These are phyloP conservation scores for Lenzites betulinus DNA, from an alignment of 768 basidiomycete species.

Conservation along the genomic window DNA sequence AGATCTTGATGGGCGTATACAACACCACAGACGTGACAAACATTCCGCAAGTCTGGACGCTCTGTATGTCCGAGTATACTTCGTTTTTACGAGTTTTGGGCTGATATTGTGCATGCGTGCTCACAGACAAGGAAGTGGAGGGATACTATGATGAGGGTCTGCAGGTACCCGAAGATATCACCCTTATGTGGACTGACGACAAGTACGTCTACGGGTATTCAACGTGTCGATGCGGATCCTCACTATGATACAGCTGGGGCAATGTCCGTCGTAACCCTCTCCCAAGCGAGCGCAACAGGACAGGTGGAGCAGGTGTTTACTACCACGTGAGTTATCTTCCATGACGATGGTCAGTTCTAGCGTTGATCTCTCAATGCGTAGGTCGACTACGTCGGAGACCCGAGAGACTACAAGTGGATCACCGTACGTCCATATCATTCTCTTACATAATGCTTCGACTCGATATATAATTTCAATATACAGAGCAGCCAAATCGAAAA, in stretches of 20 bases:
- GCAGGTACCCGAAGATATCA: conserved; percentile 64
- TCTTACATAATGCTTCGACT: too few relatives aligned
- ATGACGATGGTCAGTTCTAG: too few relatives aligned
- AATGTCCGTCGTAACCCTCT: conserved; percentile 66
- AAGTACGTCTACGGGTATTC: conserved; percentile 42
- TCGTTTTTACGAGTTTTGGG: not conserved
- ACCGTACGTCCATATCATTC: conserved; percentile 38
- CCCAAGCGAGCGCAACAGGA: conserved; percentile 54
- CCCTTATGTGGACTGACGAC: conserved; percentile 71
- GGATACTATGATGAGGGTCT: conserved; percentile 67
- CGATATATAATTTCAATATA: not conserved
- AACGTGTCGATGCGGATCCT: not conserved
- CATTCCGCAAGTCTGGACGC: conserved; percentile 68
- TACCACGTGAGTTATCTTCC: conserved; percentile 34
- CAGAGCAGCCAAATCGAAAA: conserved; percentile 58
- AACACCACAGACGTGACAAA: conserved; percentile 45
- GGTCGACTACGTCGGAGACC: conserved; percentile 54
- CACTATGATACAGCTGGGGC: conserved; percentile 53
- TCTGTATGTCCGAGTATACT: conserved; percentile 42
- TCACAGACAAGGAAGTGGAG: conserved; percentile 58
- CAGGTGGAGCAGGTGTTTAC: conserved; percentile 71
- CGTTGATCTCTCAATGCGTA: not conserved
- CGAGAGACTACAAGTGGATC: conserved; percentile 74
- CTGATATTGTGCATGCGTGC: not conserved
- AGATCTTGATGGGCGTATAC: conserved; percentile 57